These are phyloP conservation scores for Gastrolobium villosum DNA, from an alignment of 306 rosid species.

Conservation along the genomic window DNA sequence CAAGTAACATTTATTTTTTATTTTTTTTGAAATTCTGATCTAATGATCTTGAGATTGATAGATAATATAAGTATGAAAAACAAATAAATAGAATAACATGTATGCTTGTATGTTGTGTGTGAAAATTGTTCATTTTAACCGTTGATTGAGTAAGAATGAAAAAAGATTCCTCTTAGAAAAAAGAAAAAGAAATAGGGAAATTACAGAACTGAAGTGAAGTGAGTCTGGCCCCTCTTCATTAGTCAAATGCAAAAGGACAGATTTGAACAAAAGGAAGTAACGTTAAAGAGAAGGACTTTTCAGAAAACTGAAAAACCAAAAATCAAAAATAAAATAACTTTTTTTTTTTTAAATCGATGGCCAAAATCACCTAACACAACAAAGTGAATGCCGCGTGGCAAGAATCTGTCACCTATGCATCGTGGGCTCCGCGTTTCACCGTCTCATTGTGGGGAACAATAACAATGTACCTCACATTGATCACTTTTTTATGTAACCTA, in stretches of 20 bases:
- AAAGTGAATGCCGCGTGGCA: conserved; percentile 32
- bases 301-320: neutral
- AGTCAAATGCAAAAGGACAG: conserved; percentile 62
- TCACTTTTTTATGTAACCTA: too few species aligned
- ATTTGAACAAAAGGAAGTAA: conserved; percentile 50
- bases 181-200: neutral
- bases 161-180: neutral
- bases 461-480: too few species aligned
- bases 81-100: too few species aligned
- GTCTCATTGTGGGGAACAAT: neutral
- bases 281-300: conserved; percentile 47
- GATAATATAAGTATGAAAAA: too few species aligned
- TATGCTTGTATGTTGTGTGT: neutral
- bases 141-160: conserved; percentile 24
- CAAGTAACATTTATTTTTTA: too few species aligned
- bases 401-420: conserved; percentile 9
- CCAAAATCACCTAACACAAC: conserved; percentile 18
- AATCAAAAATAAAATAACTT: neutral
- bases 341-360: conserved; percentile 8
- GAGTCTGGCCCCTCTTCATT: conserved; percentile 34
- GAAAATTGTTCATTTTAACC: conserved; percentile 7
- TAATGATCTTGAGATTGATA: too few species aligned
- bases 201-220: conserved; percentile 12
- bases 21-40: too few species aligned
- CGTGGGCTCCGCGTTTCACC: conserved; percentile 6